Evolutionary conservation across 192 early-diverging fungal species (phyloP).

Genomic region (Rhizoclosmatium sp.): DNA sequence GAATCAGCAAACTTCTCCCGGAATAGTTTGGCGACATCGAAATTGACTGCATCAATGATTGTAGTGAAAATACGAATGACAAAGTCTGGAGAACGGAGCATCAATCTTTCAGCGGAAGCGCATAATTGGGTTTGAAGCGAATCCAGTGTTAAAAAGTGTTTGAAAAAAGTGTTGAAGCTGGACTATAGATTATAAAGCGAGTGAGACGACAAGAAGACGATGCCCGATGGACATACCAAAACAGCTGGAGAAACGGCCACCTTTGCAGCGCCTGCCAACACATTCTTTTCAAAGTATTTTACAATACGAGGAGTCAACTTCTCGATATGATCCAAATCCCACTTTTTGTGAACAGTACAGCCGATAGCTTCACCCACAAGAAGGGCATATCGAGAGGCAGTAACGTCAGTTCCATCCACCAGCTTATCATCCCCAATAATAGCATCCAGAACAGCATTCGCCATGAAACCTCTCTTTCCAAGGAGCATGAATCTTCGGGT

Average conservation of each 20-base stretch:
- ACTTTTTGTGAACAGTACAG: slow-evolving; percentile 18
- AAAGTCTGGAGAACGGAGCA: slow-evolving; percentile 87
- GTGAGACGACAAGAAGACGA: slow-evolving; percentile 30
- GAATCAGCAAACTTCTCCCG: slow-evolving; percentile 69
- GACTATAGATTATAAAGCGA: slow-evolving; percentile 40
- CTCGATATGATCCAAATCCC: slow-evolving; percentile 35
- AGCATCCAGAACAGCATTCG: slow-evolving; percentile 6
- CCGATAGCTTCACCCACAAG: slow-evolving; percentile 18
- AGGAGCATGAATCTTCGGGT: slow-evolving; percentile 25
- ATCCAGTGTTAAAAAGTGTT: slow-evolving; percentile 56
- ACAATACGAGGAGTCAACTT: slow-evolving; percentile 55
- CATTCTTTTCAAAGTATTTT: slow-evolving; percentile 66
- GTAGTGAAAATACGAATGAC: slow-evolving; percentile 63
- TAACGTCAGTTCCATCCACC: slow-evolving; percentile 28
- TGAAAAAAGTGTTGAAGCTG: slow-evolving; percentile 70
- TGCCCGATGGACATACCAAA: slow-evolving; percentile 38
- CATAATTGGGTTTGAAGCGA: slow-evolving; percentile 66
- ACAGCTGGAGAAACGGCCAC: slow-evolving; percentile 51
- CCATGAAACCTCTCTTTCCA: slow-evolving; percentile 36
- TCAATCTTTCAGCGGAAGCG: slow-evolving; percentile 73
- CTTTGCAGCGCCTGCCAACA: slow-evolving; percentile 59
- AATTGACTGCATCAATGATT: slow-evolving; percentile 60
- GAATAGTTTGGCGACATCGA: slow-evolving; percentile 69
- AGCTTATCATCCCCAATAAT: slow-evolving; percentile 9
- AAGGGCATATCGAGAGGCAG: neutral